Conservation (phyloP, 2,329 filamentous ascomycete species). For the Fusarium domesticum region DNA sequence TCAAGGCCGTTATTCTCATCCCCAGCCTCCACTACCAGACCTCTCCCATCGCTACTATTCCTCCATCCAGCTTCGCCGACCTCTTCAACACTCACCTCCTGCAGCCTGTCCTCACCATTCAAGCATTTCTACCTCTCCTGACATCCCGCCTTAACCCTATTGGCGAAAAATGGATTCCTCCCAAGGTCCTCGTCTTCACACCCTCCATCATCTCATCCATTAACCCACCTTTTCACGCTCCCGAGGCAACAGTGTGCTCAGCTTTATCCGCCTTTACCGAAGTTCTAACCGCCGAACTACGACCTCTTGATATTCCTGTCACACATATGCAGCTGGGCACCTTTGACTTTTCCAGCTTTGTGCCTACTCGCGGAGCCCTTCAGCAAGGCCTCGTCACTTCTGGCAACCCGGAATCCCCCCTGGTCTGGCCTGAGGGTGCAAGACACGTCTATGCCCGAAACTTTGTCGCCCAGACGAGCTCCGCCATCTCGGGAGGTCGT, state of each 20-base stretch:
- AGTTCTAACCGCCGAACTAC: conserved; percentile 75
- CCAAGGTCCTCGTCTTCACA: conserved; percentile 72
- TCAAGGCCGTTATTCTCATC: conserved; percentile 79
- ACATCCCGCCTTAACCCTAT: conserved; percentile 57
- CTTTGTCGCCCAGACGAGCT: conserved; percentile 54
- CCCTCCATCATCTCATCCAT: conserved; percentile 78
- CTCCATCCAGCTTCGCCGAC: conserved; percentile 80
- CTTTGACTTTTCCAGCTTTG: conserved; percentile 75
- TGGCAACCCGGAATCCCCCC: conserved; percentile 45
- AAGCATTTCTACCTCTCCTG: conserved; percentile 81
- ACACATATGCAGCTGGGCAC: conserved; percentile 88
- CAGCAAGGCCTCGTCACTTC: conserved; percentile 41
- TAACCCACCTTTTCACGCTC: conserved; percentile 74
- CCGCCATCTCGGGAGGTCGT: conserved; percentile 54
- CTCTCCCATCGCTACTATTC: conserved; percentile 80
- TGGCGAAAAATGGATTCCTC: conserved; percentile 51
- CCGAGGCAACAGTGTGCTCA: conserved; percentile 81
- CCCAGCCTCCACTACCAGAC: conserved; percentile 78
- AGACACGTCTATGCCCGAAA: conserved; percentile 61
- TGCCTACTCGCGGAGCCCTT: conserved; percentile 40
- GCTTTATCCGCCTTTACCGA: conserved; percentile 84
- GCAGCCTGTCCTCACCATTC: conserved; percentile 82
- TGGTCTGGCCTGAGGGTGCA: conserved; percentile 62
- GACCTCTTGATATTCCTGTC: conserved; percentile 71
- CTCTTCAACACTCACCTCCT: conserved; percentile 90